Percentiles rank a stretch among this genome's conserved stretches.
Conservation (phyloP, 768 basidiomycete species). For the Rhizopogon sp. region DNA sequence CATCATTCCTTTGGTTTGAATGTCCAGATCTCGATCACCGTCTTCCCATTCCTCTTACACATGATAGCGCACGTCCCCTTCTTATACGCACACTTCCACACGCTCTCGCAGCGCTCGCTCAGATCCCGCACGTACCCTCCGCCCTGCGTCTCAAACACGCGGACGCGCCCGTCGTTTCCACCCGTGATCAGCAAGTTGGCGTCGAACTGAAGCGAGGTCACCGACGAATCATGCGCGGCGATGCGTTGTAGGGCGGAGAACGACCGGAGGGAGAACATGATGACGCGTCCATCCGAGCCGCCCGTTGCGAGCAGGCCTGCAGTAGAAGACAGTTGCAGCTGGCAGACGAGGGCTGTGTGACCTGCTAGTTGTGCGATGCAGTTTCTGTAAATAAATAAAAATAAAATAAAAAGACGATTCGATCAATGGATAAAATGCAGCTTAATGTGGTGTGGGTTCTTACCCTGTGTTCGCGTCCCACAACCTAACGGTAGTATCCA, state of each 20-base stretch:
- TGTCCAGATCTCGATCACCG: constrained; percentile 85
- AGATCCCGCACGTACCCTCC: constrained; percentile 72
- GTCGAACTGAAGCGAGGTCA: constrained; percentile 88
- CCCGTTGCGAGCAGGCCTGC: constrained; percentile 65
- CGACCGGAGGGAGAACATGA: constrained; percentile 54
- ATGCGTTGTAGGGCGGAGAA: constrained; percentile 55
- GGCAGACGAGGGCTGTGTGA: constrained; percentile 90
- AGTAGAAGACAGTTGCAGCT: constrained; percentile 70
- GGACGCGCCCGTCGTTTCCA: constrained; percentile 81
- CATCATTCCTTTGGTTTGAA: constrained; percentile 44
- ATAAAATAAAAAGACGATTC: too few species aligned
- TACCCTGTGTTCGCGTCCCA: constrained; percentile 89
- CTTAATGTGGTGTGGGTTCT: constrained; percentile 13
- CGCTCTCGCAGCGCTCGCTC: constrained; percentile 69
- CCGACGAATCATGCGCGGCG: constrained; percentile 83
- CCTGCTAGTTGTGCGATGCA: constrained; percentile 85
- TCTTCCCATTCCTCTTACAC: constrained; percentile 76
- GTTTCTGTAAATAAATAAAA: constrained; percentile 52
- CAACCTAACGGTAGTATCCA: constrained; percentile 89
- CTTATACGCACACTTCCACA: constrained; percentile 83
- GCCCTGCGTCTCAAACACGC: constrained; percentile 62
- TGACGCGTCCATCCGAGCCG: constrained; percentile 84
- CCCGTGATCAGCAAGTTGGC: constrained; percentile 75
- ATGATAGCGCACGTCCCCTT: constrained; percentile 73
- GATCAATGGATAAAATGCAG: neutral